Conservation (phyloP, 805 yeast species). For the Kodamaea fukazawae region DNA sequence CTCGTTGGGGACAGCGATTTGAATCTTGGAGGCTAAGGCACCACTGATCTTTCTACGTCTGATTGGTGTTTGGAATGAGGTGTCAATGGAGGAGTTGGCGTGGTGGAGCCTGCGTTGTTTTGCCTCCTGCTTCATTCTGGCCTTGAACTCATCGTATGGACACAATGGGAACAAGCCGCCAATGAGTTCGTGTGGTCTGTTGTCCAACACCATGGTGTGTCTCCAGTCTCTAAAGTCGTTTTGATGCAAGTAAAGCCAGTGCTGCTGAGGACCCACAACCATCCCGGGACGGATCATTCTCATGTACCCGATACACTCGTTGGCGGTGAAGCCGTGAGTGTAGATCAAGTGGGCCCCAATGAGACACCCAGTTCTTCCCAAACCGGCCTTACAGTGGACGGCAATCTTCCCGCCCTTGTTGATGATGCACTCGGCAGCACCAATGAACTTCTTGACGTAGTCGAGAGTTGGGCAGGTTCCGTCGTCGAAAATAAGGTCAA, state of each 20-base stretch:
- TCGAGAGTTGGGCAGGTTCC: constrained; percentile 97
- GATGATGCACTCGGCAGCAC: constrained; percentile 90
- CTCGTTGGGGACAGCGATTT: constrained; percentile 80
- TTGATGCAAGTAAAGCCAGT: constrained; percentile 95
- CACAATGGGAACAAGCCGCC: constrained; percentile 67
- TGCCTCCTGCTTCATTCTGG: constrained; percentile 47
- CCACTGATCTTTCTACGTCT: constrained; percentile 66
- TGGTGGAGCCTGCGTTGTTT: constrained; percentile 34
- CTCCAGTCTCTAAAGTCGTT: constrained; percentile 96
- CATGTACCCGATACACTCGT: constrained; percentile 95
- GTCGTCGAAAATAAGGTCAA: constrained; percentile 96
- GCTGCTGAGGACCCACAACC: constrained; percentile 99
- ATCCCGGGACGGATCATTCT: constrained; percentile 96
- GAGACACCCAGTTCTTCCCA: constrained; percentile 96
- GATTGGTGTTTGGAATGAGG: constrained; percentile 69
- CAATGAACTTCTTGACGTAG: constrained; percentile 86
- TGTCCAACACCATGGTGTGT: constrained; percentile 80
- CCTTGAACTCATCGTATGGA: constrained; percentile 58
- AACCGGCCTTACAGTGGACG: constrained; percentile 98
- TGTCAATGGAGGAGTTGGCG: constrained; percentile 33
- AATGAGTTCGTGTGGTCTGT: constrained; percentile 59
- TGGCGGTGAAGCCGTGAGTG: constrained; percentile 95
- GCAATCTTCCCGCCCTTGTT: constrained; percentile 89
- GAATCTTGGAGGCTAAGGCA: constrained; percentile 63
- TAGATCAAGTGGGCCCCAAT: constrained; percentile 96